Conservation (phyloP, 352 stramenopile genomes). For the Albugo candida region DNA sequence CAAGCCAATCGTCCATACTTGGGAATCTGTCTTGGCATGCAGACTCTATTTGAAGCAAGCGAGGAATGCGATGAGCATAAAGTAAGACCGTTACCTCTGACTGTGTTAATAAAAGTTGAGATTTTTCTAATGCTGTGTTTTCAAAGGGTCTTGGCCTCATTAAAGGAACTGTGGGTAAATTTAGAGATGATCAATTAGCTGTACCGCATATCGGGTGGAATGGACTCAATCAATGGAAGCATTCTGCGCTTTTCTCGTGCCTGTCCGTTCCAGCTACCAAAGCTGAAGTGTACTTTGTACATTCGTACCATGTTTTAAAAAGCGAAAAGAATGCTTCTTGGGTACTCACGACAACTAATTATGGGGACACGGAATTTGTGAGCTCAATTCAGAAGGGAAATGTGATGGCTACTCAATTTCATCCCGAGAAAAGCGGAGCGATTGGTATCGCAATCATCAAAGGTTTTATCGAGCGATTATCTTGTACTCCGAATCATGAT, state of each 20-base stretch:
- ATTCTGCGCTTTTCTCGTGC: slow-evolving; percentile 43
- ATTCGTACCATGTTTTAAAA: slow-evolving; percentile 84
- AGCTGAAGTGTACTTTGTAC: slow-evolving; percentile 92
- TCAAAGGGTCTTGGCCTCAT: slow-evolving; percentile 83
- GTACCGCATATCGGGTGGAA: slow-evolving; percentile 99
- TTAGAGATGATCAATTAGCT: slow-evolving; percentile 41
- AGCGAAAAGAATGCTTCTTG: slow-evolving; percentile 73
- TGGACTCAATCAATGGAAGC: slow-evolving; percentile 79
- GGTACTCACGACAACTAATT: slow-evolving; percentile 91
- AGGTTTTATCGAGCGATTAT: slow-evolving; percentile 80
- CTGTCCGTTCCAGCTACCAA: slow-evolving; percentile 16
- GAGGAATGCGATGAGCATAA: slow-evolving; percentile 79
- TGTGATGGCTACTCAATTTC: slow-evolving; percentile 96
- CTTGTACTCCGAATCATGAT: slow-evolving; percentile 25
- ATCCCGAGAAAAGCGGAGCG: slow-evolving; percentile 94
- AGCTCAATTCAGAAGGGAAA: slow-evolving; percentile 88
- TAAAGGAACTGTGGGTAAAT: slow-evolving; percentile 79
- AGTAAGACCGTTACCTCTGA: slow-evolving; percentile 1
- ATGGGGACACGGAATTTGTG: slow-evolving; percentile 86
- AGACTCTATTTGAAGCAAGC: slow-evolving; percentile 93
- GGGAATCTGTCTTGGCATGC: slow-evolving; percentile 97
- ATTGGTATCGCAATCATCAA: slow-evolving; percentile 84
- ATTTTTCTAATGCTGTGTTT: not conserved
- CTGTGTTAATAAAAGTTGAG: not conserved
- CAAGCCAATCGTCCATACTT: slow-evolving; percentile 81